Base-by-base conservation (phyloP, 495 filamentous ascomycete genomes). In the Xanthoparmelia taractica region DNA sequence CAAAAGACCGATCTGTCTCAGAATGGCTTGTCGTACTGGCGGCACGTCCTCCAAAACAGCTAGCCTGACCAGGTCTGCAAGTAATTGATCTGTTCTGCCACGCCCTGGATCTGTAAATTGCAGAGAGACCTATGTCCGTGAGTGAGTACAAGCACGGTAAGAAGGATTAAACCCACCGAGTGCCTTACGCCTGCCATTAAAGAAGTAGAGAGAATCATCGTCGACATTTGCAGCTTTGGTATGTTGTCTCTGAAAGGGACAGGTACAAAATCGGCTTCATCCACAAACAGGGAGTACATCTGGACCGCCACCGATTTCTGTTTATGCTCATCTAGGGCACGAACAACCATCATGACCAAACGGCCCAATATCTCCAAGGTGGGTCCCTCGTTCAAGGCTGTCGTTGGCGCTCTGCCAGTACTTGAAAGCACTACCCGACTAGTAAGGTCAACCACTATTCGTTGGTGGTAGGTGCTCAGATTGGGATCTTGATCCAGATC, bases 311-410 rank as follows among this genome's bases (percentile, higher is more conserved):
- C 74, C 34, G 78, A 73, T 27, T 76, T 74, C 63, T 89, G 85
- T 66, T 83, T 80, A 48, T 80, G 73, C 20, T 67, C 58, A 6
- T 81, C 74, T 27, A 86, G 74, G 12, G 82, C 74, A 34, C 82
- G 73, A 27, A 88, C 75, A 33, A 89, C 81, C 45, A 86, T 73
- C 61, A 82, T 86, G 66, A 78, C 79, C 20, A 90, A 75, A 59
- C 84, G 75, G n/a, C 87, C 87, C 15, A 88, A 73, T 33, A 84
- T 77, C 37, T 89, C 84, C 18, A 87, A 67, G 10, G 84, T 78
- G n/a, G 74, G 69, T 57, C 79, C 72, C 65, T 87, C 80, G 29
- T 77, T 75, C 56, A 87, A 71, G 15, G 81, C 79, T 36, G 69
- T 74, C 36, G 75, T 75, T 38, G 70, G 71, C 1, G 73, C 71